Evolutionary conservation across 768 basidiomycete genomes (phyloP), one percentile per base, ranked within the genome.

Genomic region (Kwoniella sp.): DNA sequence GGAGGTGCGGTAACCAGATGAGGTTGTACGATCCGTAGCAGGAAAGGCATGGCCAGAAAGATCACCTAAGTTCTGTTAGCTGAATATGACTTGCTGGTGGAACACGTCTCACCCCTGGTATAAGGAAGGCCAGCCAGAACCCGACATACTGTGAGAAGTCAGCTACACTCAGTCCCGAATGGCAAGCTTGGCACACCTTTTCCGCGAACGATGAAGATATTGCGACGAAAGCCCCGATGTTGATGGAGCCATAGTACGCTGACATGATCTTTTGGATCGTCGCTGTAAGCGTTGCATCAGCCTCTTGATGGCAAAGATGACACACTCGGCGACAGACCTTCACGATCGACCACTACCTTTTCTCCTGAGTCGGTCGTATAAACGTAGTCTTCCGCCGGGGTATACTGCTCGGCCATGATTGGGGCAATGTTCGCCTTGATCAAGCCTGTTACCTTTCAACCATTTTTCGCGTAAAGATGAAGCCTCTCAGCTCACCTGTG

Each of bases 351-450:
- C 17, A 71, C 67, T 31, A 69, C 67, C 26, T 47, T 53, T 34
- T 68, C 67, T 23, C 69, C 69, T 34, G 27, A 31, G 5, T 49
- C 46, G 15, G 62, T 20, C 8, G 39, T 59, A 12, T 22, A 37
- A 12, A 69, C 46, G 15, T 53, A 58, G n/a, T 52, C 50, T 7
- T 52, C 28, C 11, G 50, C 39, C 2, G 67, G 59, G 0, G 65
- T 61, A 26, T 59, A 61, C 48, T 73, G 72, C 26, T 73, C 72
- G 25, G 60, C 63, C 44, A 73, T 63, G 6, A 73, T 45, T 1
- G 72, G 70, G 6, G 57, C 68, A 12, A 73, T 50, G 17, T 55
- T 56, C 6, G 59, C 50, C 29, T 60, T 60, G 26, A 60, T 60
- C 39, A 60, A 29, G 14, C 59, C 59, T 56, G 49, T 29, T 3